Percentiles rank a stretch among this genome's conserved stretches.
Conservation (phyloP, 345 rosid genomes). For the Raphanus sativus region DNA sequence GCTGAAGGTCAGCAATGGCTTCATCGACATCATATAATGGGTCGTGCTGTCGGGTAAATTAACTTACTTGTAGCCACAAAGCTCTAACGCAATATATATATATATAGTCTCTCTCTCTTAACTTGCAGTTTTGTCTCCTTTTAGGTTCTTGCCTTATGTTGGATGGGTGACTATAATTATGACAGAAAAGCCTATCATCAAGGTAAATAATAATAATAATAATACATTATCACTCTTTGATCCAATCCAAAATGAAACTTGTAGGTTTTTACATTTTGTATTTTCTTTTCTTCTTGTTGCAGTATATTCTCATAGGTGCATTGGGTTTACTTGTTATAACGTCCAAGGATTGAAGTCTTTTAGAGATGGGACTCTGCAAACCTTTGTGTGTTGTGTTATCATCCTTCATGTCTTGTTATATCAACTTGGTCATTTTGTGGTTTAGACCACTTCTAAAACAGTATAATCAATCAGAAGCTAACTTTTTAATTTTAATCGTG, state of each 20-base stretch:
- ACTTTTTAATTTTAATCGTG: conserved; percentile 5
- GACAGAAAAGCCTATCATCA: conserved; percentile 92
- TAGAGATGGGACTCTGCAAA: conserved; percentile 22
- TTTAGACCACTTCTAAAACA: conserved; percentile 24
- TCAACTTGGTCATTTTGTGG: conserved; percentile 30
- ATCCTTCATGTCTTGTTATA: conserved; percentile 11
- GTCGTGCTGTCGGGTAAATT: conserved; percentile 85
- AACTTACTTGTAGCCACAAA: neutral
- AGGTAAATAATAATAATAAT: conserved; percentile 44
- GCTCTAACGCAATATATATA: too few species aligned
- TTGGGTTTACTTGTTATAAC: conserved; percentile 87
- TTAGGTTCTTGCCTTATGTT: conserved; percentile 82
- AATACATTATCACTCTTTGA: neutral
- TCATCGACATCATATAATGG: conserved; percentile 81
- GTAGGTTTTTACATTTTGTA: neutral
- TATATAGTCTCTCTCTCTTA: neutral
- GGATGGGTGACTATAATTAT: conserved; percentile 98
- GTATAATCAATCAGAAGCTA: conserved; percentile 28
- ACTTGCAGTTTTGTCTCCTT: conserved; percentile 19
- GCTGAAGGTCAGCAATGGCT: conserved; percentile 91
- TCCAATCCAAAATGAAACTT: neutral
- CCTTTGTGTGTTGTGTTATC: neutral
- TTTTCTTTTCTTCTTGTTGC: conserved; percentile 37
- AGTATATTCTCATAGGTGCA: conserved; percentile 84
- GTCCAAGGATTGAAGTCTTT: conserved; percentile 65